These are phyloP conservation scores for Aspergillus campestris DNA, from an alignment of 495 filamentous ascomycete genomes.

Conservation along the genomic window DNA sequence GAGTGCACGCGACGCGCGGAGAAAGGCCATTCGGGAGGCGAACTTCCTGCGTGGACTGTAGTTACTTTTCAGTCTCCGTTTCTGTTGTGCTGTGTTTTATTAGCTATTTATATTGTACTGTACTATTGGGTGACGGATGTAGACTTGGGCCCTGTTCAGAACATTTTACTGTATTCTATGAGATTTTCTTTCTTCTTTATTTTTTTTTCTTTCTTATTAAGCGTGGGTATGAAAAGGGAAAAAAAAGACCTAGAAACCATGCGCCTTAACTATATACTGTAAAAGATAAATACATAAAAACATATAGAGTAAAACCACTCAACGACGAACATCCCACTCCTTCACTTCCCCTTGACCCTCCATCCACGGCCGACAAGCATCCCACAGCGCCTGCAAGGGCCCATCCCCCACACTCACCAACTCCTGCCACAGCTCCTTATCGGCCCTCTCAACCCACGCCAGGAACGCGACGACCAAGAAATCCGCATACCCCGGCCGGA, in stretches of 20 bases:
- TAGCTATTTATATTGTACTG: constrained; percentile 8
- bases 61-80: constrained; percentile 11
- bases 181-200: too few relatives aligned
- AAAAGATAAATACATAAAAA: neutral
- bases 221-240: too few relatives aligned
- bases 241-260: too few relatives aligned
- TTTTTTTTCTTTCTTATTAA: too few relatives aligned
- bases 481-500: constrained; percentile 13
- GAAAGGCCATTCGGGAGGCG: constrained; percentile 75
- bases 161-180: constrained; percentile 12
- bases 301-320: neutral
- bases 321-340: constrained; percentile 12
- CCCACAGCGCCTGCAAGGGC: constrained; percentile 9
- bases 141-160: constrained; percentile 1
- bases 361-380: constrained; percentile 11
- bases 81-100: constrained; percentile 4
- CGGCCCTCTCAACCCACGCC: constrained; percentile 8
- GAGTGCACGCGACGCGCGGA: constrained; percentile 62
- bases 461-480: constrained; percentile 9
- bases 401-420: constrained; percentile 10
- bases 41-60: constrained; percentile 88
- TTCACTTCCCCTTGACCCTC: constrained; percentile 14
- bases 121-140: constrained; percentile 7
- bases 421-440: constrained; percentile 8
- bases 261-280: too few relatives aligned